Base-by-base conservation (phyloP, 2,329 filamentous ascomycete species). In the Boeremia lycopersici region DNA sequence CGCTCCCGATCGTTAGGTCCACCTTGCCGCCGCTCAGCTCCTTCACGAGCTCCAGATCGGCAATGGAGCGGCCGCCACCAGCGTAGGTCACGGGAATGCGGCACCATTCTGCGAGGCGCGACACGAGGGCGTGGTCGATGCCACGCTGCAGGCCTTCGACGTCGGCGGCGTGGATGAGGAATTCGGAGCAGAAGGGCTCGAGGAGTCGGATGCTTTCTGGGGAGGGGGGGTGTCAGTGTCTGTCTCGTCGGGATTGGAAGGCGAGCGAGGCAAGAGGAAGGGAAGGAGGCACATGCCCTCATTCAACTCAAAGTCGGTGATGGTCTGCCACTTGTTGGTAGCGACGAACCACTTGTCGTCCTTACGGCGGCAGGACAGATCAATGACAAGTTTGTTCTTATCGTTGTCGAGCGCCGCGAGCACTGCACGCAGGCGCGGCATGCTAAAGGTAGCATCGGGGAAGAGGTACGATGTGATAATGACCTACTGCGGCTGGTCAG, bases 311-410 rank as follows among this genome's bases (percentile, higher is more conserved):
- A 96, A 96, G 69, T 97, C 91, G 1, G 95, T 98, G 51, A 98
- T 88, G 1, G 91, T 96, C 81, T 98, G 95, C 95, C 95, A 99
- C 75, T 96, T 96, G 76, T 99, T 91, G 89, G 96, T 99, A 50
- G 95, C 93, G n/a, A 99, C 95, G 68, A 90, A 92, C 95, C 95
- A 99, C 34, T 80, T 88, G 51, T 88, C 81, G 33, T 83, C 89
- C 56, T 87, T 88, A 54, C 87, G 83, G 46, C 95, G 86, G 73
- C 95, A 99, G 76, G 92, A 96, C 23, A 99, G 84, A 72, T 99
- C 95, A 72, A 99, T 93, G 63, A 99, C 93, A 43, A 99, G 85
- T 76, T 90, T 95, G 43, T 81, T 78, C 72, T 82, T 91, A 72
- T 96, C 88, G 48, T 88, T 87, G 25, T 82, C 88, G 5, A 99